phyloP scores from a whole-genome alignment of 2,329 filamentous ascomycete species.

The Talaromyces piceae region DNA sequence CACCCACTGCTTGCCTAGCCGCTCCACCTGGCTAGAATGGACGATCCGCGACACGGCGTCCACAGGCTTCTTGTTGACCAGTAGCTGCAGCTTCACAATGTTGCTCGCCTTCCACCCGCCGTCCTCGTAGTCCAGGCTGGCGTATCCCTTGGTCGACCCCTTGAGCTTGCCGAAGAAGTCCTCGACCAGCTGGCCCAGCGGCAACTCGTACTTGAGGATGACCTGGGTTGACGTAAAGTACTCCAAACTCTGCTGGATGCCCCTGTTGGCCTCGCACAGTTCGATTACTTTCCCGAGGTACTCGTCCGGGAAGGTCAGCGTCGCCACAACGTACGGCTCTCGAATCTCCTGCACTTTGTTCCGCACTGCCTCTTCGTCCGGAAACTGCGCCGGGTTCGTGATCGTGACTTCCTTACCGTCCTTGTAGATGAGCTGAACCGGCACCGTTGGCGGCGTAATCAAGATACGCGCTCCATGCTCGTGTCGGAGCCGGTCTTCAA shows the following conservation, averaged over 20 bases:
- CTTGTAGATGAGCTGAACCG: constrained; percentile 74
- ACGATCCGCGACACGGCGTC: constrained; percentile 91
- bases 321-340: constrained; percentile 71
- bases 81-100: constrained; percentile 80
- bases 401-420: constrained; percentile 73
- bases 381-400: constrained; percentile 81
- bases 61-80: constrained; percentile 89
- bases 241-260: constrained; percentile 76
- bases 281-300: constrained; percentile 93
- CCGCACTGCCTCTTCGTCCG: constrained; percentile 57
- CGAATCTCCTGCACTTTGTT: constrained; percentile 55
- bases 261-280: constrained; percentile 82
- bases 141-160: constrained; percentile 87
- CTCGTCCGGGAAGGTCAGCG: constrained; percentile 85
- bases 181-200: constrained; percentile 82
- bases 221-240: constrained; percentile 92
- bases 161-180: constrained; percentile 98
- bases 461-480: constrained; percentile 94
- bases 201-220: constrained; percentile 86
- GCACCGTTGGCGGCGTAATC: constrained; percentile 91
- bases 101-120: constrained; percentile 74
- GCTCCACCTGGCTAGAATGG: constrained; percentile 71
- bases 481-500: constrained; percentile 87
- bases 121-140: constrained; percentile 93
- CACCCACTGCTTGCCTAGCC: constrained; percentile 81